Evolutionary conservation across 2,329 filamentous ascomycete species (phyloP).

Genomic region (Phaeosphaeriaceae sp.): DNA sequence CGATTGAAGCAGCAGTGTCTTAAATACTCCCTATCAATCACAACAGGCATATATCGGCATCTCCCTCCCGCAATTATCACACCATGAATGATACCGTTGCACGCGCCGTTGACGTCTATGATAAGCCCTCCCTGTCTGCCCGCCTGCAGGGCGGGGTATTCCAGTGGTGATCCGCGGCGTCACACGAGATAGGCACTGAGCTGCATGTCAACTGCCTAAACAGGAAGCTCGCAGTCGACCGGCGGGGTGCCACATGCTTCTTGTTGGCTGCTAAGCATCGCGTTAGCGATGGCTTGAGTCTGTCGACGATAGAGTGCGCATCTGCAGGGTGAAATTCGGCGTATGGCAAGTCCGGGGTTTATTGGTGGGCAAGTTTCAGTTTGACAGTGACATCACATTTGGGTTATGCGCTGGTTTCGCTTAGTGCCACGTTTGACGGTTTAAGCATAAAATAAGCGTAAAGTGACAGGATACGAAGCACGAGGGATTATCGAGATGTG

Average conservation of each 20-base stretch:
- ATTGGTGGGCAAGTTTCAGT: neutral
- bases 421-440: slow-evolving; percentile 13
- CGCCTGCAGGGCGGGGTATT: slow-evolving; percentile 20
- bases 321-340: neutral
- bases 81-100: neutral
- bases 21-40: neutral
- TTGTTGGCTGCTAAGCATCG: slow-evolving; percentile 3
- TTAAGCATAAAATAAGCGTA: slow-evolving; percentile 20
- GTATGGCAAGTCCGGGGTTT: too few species aligned
- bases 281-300: neutral
- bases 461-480: slow-evolving; percentile 1
- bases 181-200: slow-evolving; percentile 18
- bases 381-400: slow-evolving; percentile 11
- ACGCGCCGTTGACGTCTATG: slow-evolving; percentile 21
- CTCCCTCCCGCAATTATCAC: neutral
- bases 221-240: slow-evolving; percentile 25
- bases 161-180: slow-evolving; percentile 15
- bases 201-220: slow-evolving; percentile 26
- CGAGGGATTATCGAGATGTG: neutral
- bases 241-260: neutral
- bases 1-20: neutral
- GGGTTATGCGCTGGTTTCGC: slow-evolving; percentile 1
- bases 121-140: slow-evolving; percentile 24
- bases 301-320: neutral
- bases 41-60: neutral